Conservation (phyloP, 345 rosid species). For the Eutrema japonicum region DNA sequence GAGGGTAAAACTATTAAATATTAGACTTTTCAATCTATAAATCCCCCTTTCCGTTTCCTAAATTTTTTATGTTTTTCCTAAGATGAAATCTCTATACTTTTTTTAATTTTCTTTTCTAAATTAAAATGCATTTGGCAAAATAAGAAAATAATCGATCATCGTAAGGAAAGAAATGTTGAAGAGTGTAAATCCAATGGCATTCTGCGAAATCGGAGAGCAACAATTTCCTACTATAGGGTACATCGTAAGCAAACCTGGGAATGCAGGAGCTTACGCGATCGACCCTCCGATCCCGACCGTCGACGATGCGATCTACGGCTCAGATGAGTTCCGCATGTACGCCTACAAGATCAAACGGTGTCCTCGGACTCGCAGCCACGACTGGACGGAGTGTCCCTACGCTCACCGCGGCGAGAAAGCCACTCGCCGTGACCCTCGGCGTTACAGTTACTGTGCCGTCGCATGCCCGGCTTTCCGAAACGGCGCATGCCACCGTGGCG, state of each 20-base stretch:
- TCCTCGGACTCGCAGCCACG: constrained; percentile 71
- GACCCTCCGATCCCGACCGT: constrained; percentile 40
- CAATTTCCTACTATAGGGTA: constrained; percentile 39
- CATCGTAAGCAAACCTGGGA: constrained; percentile 34
- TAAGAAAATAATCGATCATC: constrained; percentile 1
- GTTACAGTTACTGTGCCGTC: constrained; percentile 61
- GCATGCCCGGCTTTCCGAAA: constrained; percentile 75
- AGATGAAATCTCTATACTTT: constrained; percentile 23
- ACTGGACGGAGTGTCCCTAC: constrained; percentile 94
- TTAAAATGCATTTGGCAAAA: constrained; percentile 11
- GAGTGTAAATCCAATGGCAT: constrained; percentile 35
- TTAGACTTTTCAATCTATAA: constrained; percentile 37
- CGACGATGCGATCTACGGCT: constrained; percentile 50
- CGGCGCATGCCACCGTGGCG: constrained; percentile 69
- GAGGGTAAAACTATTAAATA: constrained; percentile 33
- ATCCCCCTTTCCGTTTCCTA: constrained; percentile 31
- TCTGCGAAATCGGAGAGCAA: constrained; percentile 44
- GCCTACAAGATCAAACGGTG: constrained; percentile 83
- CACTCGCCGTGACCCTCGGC: constrained; percentile 85
- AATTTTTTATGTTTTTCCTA: not conserved
- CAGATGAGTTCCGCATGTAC: constrained; percentile 86
- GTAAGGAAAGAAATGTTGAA: constrained; percentile 28
- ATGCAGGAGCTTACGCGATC: constrained; percentile 32
- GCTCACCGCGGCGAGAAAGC: constrained; percentile 94
- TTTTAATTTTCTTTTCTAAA: not conserved